phyloP scores from a whole-genome alignment of 108 stramenopile genomes.

The Nitzschia sp. region DNA sequence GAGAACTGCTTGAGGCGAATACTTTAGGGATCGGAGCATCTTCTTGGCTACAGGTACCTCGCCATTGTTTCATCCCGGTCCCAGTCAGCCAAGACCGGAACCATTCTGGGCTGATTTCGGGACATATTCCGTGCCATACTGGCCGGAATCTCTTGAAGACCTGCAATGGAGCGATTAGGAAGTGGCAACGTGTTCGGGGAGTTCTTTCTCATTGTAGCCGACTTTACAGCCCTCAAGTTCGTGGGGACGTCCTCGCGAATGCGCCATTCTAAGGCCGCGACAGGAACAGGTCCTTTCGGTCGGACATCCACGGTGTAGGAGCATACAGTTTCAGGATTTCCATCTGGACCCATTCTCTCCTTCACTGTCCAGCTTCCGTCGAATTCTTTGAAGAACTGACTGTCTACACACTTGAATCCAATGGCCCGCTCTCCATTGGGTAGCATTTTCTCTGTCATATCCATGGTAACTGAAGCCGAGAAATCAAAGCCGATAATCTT shows the following conservation, averaged over 20 bases:
- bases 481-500: slow-evolving; percentile 94
- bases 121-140: background rate
- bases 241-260: slow-evolving; percentile 94
- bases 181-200: background rate
- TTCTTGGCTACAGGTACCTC: slow-evolving; percentile 63
- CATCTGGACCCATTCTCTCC: slow-evolving; percentile 35
- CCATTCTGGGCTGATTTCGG: background rate
- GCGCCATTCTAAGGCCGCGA: slow-evolving; percentile 91
- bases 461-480: slow-evolving; percentile 86
- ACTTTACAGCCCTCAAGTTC: slow-evolving; percentile 85
- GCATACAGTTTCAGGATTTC: slow-evolving; percentile 50
- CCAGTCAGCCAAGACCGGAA: slow-evolving; percentile 45
- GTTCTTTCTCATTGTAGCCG: slow-evolving; percentile 60
- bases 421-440: slow-evolving; percentile 36
- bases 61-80: slow-evolving; percentile 79
- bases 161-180: background rate
- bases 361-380: slow-evolving; percentile 77
- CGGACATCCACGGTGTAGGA: slow-evolving; percentile 84
- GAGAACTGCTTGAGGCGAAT: too few species aligned
- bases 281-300: slow-evolving; percentile 93
- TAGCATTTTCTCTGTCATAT: slow-evolving; percentile 77
- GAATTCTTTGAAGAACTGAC: slow-evolving; percentile 86
- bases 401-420: slow-evolving; percentile 81
- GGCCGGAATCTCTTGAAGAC: background rate
- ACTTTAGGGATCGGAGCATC: too few species aligned